phyloP scores from a whole-genome alignment of 257 asterid species.

The Eustoma russellianum region DNA sequence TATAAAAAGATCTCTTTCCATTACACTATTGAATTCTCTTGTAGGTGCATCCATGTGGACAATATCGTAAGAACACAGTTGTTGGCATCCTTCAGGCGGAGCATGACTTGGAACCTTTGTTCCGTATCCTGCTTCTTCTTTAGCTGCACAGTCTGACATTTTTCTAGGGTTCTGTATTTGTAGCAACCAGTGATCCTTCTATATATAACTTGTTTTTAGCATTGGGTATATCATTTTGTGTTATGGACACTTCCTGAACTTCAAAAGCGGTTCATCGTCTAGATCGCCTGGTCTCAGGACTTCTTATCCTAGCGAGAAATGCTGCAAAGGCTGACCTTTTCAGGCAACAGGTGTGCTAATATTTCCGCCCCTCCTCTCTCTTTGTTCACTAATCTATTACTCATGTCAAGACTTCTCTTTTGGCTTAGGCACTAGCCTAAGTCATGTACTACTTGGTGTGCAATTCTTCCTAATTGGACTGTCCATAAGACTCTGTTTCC shows the following conservation, averaged over 20 bases:
- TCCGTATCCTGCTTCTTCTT: slow-evolving; percentile 63
- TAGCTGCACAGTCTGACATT: slow-evolving; percentile 5
- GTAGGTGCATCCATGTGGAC: slow-evolving; percentile 99
- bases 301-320: slow-evolving; percentile 87
- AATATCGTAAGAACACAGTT: slow-evolving; percentile 89
- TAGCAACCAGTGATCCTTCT: not conserved
- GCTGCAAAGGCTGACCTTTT: slow-evolving; percentile 81
- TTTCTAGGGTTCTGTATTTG: not conserved
- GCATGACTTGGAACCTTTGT: slow-evolving; percentile 76
- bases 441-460: not conserved
- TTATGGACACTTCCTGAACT: slow-evolving; percentile 35
- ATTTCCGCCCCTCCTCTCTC: not conserved
- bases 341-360: slow-evolving; percentile 64
- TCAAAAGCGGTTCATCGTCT: slow-evolving; percentile 76
- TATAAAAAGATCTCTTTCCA: not conserved
- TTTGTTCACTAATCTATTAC: not conserved
- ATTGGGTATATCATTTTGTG: not conserved
- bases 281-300: slow-evolving; percentile 97
- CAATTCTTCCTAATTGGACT: no score
- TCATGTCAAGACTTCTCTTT: slow-evolving; percentile 1
- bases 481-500: no score
- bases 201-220: no score
- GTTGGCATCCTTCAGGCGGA: slow-evolving; percentile 96
- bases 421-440: not conserved
- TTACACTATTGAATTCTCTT: not conserved